phyloP scores from a whole-genome alignment of 371 early-diverging fungal species.

The Mortierella sp. region DNA sequence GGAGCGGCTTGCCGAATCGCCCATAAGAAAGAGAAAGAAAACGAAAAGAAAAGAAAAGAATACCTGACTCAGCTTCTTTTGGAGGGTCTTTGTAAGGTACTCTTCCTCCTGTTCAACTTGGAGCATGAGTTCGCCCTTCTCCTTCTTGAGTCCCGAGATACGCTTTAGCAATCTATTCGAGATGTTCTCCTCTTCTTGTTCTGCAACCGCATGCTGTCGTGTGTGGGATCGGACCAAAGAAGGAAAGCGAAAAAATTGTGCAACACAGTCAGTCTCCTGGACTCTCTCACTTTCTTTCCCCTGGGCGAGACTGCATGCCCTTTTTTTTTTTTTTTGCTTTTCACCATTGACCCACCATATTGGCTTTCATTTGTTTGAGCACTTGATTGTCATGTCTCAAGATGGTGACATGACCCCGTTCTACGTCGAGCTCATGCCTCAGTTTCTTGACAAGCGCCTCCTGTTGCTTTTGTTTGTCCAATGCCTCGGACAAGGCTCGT shows the following conservation, averaged over 20 bases:
- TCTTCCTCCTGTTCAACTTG: slow-evolving; percentile 83
- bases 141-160: slow-evolving; percentile 74
- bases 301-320: no score
- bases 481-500: slow-evolving; percentile 53
- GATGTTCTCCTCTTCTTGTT: slow-evolving; percentile 79
- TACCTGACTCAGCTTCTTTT: slow-evolving; percentile 75
- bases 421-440: slow-evolving; percentile 75
- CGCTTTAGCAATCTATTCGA: slow-evolving; percentile 73
- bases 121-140: slow-evolving; percentile 72
- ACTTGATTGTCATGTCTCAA: slow-evolving; percentile 73
- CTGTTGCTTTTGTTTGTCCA: slow-evolving; percentile 57
- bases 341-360: slow-evolving; percentile 60
- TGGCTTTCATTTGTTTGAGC: slow-evolving; percentile 68
- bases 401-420: slow-evolving; percentile 74
- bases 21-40: no score
- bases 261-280: not conserved
- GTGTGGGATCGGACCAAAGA: not conserved
- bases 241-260: not conserved
- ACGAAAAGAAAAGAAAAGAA: not conserved
- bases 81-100: slow-evolving; percentile 78
- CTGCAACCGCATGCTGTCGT: slow-evolving; percentile 66
- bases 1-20: no score
- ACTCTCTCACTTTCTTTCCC: not conserved
- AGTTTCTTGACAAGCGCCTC: slow-evolving; percentile 64
- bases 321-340: not conserved